phyloP scores from a whole-genome alignment of 1,284 basidiomycete species.

The Papiliotrema nemorosa region DNA sequence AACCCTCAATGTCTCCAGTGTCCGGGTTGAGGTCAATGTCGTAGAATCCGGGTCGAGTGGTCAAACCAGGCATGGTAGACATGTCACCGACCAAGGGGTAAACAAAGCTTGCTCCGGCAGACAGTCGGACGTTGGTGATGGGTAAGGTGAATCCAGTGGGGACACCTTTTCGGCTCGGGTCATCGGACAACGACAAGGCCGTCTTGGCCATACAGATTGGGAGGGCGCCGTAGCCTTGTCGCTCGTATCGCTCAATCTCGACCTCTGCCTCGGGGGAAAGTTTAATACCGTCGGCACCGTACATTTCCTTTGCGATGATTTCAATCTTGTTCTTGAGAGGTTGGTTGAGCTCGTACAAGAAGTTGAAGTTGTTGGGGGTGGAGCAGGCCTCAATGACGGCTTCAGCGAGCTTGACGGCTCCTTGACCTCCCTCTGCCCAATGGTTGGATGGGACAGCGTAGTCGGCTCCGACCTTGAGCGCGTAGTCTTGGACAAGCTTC shows the following conservation, averaged over 20 bases:
- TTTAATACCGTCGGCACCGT: constrained; percentile 84
- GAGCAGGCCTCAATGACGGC: constrained; percentile 82
- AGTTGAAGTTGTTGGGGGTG: constrained; percentile 76
- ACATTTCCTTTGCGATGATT: constrained; percentile 82
- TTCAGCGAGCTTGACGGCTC: constrained; percentile 80
- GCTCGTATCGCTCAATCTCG: constrained; percentile 88
- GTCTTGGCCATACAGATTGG: constrained; percentile 98
- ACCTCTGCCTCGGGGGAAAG: constrained; percentile 75
- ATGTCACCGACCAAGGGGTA: constrained; percentile 93
- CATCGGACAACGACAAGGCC: constrained; percentile 91
- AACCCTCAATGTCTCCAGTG: constrained; percentile 48
- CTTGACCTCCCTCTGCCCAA: constrained; percentile 90
- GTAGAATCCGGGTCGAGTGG: constrained; percentile 76
- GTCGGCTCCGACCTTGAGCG: constrained; percentile 84
- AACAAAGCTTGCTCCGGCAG: constrained; percentile 92
- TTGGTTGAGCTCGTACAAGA: constrained; percentile 81
- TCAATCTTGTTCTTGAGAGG: constrained; percentile 83
- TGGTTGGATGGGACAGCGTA: constrained; percentile 94
- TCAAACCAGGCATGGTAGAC: constrained; percentile 97
- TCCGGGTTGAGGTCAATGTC: constrained; percentile 50
- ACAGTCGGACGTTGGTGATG: constrained; percentile 81
- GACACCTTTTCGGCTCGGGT: constrained; percentile 85
- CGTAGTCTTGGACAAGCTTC: constrained; percentile 73
- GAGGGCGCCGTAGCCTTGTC: constrained; percentile 56
- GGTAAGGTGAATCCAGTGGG: constrained; percentile 90